These are phyloP conservation scores for Pleurotus tuber-regium DNA, from an alignment of 768 basidiomycete genomes.

Conservation along the genomic window DNA sequence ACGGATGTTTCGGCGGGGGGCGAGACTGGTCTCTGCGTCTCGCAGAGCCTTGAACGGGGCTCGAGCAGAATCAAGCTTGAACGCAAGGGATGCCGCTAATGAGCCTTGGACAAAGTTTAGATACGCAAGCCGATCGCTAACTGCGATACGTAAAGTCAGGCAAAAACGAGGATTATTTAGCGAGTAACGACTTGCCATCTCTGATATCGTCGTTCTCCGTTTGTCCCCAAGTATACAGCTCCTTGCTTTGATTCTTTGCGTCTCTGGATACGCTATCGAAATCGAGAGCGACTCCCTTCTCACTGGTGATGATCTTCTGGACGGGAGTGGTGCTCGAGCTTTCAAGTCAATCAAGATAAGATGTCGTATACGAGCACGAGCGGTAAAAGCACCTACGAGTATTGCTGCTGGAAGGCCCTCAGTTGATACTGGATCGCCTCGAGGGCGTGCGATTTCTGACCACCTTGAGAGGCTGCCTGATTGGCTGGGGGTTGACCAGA, in stretches of 20 bases:
- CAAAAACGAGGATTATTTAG: conserved; percentile 8
- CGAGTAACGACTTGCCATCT: conserved; percentile 67
- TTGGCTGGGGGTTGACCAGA: conserved; percentile 39
- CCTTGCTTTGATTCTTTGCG: conserved; percentile 74
- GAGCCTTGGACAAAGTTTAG: conserved; percentile 76
- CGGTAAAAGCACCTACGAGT: conserved; percentile 37
- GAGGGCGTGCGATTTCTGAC: conserved; percentile 51
- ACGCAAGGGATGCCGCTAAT: conserved; percentile 57
- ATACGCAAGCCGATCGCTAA: conserved; percentile 82
- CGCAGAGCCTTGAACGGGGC: conserved; percentile 68
- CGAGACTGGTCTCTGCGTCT: conserved; percentile 60
- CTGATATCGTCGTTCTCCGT: conserved; percentile 66
- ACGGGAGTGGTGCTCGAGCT: conserved; percentile 56
- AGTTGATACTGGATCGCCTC: conserved; percentile 71
- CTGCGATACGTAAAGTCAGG: conserved; percentile 9
- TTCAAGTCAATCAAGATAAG: conserved; percentile 13
- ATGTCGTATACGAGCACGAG: not conserved
- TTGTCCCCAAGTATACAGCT: conserved; percentile 85
- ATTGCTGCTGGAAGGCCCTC: conserved; percentile 71
- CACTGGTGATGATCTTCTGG: conserved; percentile 76
- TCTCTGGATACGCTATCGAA: conserved; percentile 66
- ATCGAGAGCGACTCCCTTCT: conserved; percentile 78
- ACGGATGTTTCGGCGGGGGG: conserved; percentile 63
- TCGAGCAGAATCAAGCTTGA: conserved; percentile 63
- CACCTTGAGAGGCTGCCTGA: conserved; percentile 39